Evolutionary conservation across 2,329 filamentous ascomycete species (phyloP).

Genomic region (Ophiognomonia clavigignenti-juglandacearum): DNA sequence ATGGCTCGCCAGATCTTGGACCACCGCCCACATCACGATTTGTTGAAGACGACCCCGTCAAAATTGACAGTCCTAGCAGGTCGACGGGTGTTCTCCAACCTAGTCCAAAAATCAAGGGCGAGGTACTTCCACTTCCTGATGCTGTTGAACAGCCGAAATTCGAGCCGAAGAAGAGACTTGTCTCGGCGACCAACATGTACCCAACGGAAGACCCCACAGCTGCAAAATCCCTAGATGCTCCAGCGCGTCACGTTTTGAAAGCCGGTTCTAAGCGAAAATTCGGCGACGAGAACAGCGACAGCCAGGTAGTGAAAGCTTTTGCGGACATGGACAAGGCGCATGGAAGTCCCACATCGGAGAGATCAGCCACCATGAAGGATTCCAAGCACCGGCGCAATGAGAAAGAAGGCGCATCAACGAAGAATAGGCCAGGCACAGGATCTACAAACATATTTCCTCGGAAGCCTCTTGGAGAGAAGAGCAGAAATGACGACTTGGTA

Average conservation of each 20-base stretch:
- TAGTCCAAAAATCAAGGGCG: conserved; percentile 12
- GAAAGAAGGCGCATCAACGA: conserved; percentile 41
- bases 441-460: conserved; percentile 29
- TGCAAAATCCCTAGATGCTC: conserved; percentile 13
- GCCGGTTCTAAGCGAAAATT: conserved; percentile 55
- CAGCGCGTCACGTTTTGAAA: conserved; percentile 31
- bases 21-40: conserved; percentile 56
- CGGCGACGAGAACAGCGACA: conserved; percentile 47
- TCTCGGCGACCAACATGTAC: conserved; percentile 25
- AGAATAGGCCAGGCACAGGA: conserved; percentile 32
- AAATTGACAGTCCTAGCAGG: conserved; percentile 43
- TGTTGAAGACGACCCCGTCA: conserved; percentile 51
- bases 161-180: conserved; percentile 18
- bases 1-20: conserved; percentile 65
- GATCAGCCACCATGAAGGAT: conserved; percentile 18
- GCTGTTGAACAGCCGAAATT: conserved; percentile 17
- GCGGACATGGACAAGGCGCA: conserved; percentile 25
- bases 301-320: conserved; percentile 27
- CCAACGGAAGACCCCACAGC: background rate
- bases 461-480: conserved; percentile 52
- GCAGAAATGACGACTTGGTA: conserved; percentile 52
- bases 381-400: conserved; percentile 36
- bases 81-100: conserved; percentile 7
- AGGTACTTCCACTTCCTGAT: conserved; percentile 2
- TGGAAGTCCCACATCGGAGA: conserved; percentile 14